Base-by-base conservation (phyloP, 2,329 filamentous ascomycete genomes). In the Xylaria arbuscula region DNA sequence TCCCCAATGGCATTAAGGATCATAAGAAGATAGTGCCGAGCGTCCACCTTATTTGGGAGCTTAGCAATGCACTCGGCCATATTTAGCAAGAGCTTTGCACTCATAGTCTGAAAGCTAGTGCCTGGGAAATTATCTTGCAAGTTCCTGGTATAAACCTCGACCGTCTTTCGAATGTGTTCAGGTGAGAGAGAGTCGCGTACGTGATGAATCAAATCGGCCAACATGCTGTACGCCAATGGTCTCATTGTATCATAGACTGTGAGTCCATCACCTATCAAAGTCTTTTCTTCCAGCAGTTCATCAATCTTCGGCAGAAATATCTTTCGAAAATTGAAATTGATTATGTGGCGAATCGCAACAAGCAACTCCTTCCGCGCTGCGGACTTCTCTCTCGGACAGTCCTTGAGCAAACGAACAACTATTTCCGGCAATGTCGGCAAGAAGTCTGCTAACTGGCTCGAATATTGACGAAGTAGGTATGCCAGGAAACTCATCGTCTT, bases 51-150 rank as follows among this genome's bases (percentile, higher is more conserved):
- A 78, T 97, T 93, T 22, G 92, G 91, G 74, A 99, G 87, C 79
- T 95, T 97, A 0, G 94, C 93, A 76, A 99, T 99, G 78, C 93
- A 97, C 76, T 99, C 97, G 0, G 95, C 96, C 93, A 99, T 97
- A 79, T 99, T 99, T 13, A 99, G 85, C 0, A 99, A 84, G 2
- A 99, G 85, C 80, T 98, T 99, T 0, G 96, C 97, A 75, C 96
- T 98, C 96, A 99, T 99, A 0, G 96, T 99, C 80, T 99, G 97
- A 78, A 99, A 99, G 80, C 95, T 99, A 0, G 97, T 98, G 9
- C 97, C 97, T 0, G 96, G 97, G 71, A 97, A 97, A 71, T 93
- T 93, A 79, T 98, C 96, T 76, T 97, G 94, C 24, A 99, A 84
- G 76, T 98, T 98, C 77, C 92, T 93, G 1, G 97, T 98, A 80